Conservation (phyloP, 2,329 filamentous ascomycete species). For the Diplodia scrobiculata region DNA sequence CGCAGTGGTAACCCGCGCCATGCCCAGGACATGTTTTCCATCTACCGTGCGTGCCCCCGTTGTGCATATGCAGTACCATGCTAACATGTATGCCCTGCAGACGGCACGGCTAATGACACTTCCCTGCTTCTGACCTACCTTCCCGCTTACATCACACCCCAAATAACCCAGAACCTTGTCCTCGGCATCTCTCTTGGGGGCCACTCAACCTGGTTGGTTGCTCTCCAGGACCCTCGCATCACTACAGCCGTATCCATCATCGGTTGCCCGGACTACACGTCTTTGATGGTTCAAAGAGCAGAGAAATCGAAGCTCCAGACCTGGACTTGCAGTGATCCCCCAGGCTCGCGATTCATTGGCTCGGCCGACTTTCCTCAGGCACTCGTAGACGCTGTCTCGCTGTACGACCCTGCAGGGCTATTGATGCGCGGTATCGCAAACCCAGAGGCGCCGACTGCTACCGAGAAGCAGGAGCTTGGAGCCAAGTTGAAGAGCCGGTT, state of each 20-base stretch:
- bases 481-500: slow-evolving; percentile 39
- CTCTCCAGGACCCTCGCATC: slow-evolving; percentile 77
- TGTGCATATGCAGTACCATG: slow-evolving; percentile 22
- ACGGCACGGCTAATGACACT: slow-evolving; percentile 73
- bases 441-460: slow-evolving; percentile 29
- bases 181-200: slow-evolving; percentile 85
- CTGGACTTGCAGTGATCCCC: slow-evolving; percentile 59
- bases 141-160: slow-evolving; percentile 70
- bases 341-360: slow-evolving; percentile 69
- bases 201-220: slow-evolving; percentile 80
- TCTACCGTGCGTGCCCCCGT: slow-evolving; percentile 59
- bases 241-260: slow-evolving; percentile 78
- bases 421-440: slow-evolving; percentile 55
- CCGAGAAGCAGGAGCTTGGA: slow-evolving; percentile 44
- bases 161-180: slow-evolving; percentile 66
- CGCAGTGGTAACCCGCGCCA: slow-evolving; percentile 74
- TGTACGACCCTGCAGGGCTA: slow-evolving; percentile 73
- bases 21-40: slow-evolving; percentile 88
- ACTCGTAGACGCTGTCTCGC: slow-evolving; percentile 64
- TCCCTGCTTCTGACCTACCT: slow-evolving; percentile 75
- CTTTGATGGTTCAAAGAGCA: slow-evolving; percentile 80
- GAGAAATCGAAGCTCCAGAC: slow-evolving; percentile 65
- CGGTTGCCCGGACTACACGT: slow-evolving; percentile 84
- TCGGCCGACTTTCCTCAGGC: slow-evolving; percentile 73
- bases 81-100: slow-evolving; percentile 38